Evolutionary conservation across 352 stramenopile species (phyloP).

Genomic region (Phytopythium mirpurense): DNA sequence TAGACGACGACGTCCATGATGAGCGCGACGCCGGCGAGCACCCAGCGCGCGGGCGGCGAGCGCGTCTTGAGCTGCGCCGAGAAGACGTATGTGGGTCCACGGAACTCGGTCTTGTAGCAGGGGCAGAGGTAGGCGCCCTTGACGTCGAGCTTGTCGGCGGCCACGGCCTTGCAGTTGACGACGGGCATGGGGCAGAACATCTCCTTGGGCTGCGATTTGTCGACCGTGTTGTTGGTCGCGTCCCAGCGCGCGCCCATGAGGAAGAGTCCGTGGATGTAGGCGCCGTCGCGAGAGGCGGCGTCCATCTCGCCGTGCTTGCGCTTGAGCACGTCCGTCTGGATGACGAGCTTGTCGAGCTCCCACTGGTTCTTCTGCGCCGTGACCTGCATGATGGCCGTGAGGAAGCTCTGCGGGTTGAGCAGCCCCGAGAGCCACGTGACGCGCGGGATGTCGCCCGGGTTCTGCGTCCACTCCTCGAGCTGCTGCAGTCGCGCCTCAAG

Average conservation of each 20-base stretch:
- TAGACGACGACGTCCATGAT: constrained; percentile 91
- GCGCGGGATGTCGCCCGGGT: constrained; percentile 94
- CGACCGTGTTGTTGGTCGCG: constrained; percentile 86
- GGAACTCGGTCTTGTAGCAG: constrained; percentile 96
- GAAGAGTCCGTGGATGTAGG: constrained; percentile 93
- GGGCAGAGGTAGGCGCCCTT: constrained; percentile 95
- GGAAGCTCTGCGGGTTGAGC: constrained; percentile 95
- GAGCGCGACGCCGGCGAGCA: constrained; percentile 93
- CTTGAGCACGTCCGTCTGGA: constrained; percentile 96
- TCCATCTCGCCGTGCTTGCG: constrained; percentile 90
- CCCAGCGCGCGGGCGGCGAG: constrained; percentile 90
- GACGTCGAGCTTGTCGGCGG: constrained; percentile 92
- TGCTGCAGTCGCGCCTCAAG: constrained; percentile 90
- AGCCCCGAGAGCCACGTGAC: constrained; percentile 95
- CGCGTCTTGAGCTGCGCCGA: constrained; percentile 98
- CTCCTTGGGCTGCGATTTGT: constrained; percentile 95
- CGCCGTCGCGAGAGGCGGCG: constrained; percentile 87
- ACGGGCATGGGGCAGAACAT: constrained; percentile 98
- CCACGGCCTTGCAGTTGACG: constrained; percentile 97
- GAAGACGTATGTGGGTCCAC: constrained; percentile 97
- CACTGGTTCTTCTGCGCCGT: constrained; percentile 97
- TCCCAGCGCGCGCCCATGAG: constrained; percentile 97
- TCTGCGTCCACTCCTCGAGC: constrained; percentile 96
- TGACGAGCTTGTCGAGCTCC: constrained; percentile 97
- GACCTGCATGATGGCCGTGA: constrained; percentile 97